These are phyloP conservation scores for Acacia melanoxylon DNA, from an alignment of 306 rosid genomes.

Conservation along the genomic window DNA sequence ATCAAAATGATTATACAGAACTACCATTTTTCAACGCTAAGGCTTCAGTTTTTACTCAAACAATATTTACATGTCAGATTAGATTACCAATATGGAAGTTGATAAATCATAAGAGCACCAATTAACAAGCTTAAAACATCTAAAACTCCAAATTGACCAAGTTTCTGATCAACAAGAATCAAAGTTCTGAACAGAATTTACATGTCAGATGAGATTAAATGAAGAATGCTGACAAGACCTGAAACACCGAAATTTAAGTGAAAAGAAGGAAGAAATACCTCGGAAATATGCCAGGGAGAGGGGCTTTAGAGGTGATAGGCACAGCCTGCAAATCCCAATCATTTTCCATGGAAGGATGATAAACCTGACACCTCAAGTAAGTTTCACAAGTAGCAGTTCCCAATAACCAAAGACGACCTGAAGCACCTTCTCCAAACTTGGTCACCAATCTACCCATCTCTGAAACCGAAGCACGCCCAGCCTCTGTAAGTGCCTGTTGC, in stretches of 20 bases:
- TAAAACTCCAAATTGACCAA: slow-evolving; percentile 6
- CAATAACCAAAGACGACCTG: slow-evolving; percentile 72
- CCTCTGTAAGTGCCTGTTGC: slow-evolving; percentile 67
- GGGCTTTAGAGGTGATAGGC: slow-evolving; percentile 68
- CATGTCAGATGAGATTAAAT: slow-evolving; percentile 27
- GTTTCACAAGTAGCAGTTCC: slow-evolving; percentile 99
- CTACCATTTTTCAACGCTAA: slow-evolving; percentile 31
- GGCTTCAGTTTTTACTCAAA: background rate
- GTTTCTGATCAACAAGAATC: slow-evolving; percentile 2
- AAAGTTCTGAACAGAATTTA: slow-evolving; percentile 25
- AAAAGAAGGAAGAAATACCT: slow-evolving; percentile 48
- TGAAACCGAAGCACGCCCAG: slow-evolving; percentile 67
- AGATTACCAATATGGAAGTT: background rate
- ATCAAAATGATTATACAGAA: slow-evolving; percentile 30
- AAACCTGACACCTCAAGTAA: slow-evolving; percentile 96
- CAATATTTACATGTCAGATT: background rate
- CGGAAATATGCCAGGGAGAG: slow-evolving; percentile 66
- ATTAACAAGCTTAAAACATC: background rate
- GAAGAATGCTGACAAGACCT: slow-evolving; percentile 3
- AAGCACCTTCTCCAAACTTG: slow-evolving; percentile 55
- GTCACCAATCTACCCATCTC: slow-evolving; percentile 77
- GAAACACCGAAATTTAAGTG: background rate
- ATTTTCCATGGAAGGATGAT: slow-evolving; percentile 95
- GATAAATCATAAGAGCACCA: background rate
- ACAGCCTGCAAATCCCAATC: slow-evolving; percentile 99